These are phyloP conservation scores for Sanguinoderma infundibulare DNA, from an alignment of 1,284 basidiomycete genomes.

Conservation along the genomic window DNA sequence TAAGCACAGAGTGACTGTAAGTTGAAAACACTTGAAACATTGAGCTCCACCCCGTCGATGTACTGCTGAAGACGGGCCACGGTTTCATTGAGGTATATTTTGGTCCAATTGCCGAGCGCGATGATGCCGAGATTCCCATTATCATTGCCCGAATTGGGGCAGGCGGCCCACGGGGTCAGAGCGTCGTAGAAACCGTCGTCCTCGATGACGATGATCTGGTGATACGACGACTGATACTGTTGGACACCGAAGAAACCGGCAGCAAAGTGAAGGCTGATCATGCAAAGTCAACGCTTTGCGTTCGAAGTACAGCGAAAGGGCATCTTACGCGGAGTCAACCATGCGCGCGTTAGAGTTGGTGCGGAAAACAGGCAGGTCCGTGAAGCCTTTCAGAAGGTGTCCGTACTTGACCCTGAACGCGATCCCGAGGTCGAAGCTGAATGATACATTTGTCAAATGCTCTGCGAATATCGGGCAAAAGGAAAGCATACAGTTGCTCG, in stretches of 20 bases:
- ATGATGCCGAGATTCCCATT: conserved; percentile 36
- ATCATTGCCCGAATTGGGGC: conserved; percentile 45
- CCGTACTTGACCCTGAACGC: conserved; percentile 61
- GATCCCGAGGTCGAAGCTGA: conserved; percentile 52
- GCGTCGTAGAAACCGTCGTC: conserved; percentile 58
- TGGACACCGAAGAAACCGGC: conserved; percentile 68
- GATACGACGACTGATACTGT: conserved; percentile 46
- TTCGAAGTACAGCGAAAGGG: neutral
- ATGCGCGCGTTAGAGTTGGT: conserved; percentile 60
- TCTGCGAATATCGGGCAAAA: neutral
- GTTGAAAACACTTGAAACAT: conserved; percentile 45
- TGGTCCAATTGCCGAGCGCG: conserved; percentile 49
- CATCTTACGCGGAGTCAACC: conserved; percentile 57
- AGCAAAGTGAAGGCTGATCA: conserved; percentile 51
- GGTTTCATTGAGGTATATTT: conserved; percentile 57
- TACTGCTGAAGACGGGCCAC: conserved; percentile 49
- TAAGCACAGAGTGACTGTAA: conserved; percentile 64
- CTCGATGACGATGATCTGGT: conserved; percentile 59
- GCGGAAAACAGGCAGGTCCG: conserved; percentile 59
- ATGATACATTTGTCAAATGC: neutral
- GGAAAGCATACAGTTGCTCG: conserved; percentile 47
- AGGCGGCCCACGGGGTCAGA: conserved; percentile 54
- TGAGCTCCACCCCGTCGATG: conserved; percentile 56
- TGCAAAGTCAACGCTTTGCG: neutral
- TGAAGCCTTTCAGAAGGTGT: conserved; percentile 55